Percentiles rank a stretch among this genome's conserved stretches.
Evolutionary conservation across 73 alveolate genomes (phyloP).

Genomic region (Tetrahymena elliotti): DNA sequence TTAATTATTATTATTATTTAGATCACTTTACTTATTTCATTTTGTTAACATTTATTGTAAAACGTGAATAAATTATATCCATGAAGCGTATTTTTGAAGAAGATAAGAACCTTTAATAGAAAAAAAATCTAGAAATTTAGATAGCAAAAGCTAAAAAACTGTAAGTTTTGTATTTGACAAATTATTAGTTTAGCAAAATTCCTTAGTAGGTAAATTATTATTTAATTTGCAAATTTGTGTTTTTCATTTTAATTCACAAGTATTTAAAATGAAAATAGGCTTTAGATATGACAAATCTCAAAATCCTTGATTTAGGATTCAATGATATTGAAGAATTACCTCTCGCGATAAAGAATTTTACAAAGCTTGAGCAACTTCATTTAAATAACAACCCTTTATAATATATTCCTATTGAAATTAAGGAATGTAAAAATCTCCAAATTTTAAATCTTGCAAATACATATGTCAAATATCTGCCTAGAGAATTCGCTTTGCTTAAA

Average conservation of each 20-base stretch:
- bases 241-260: not conserved
- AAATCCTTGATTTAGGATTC: not conserved
- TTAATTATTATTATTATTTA: too few relatives aligned
- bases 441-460: not conserved
- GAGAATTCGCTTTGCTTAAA: not conserved
- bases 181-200: not conserved
- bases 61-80: too few relatives aligned
- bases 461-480: not conserved
- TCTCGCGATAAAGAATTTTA: not conserved
- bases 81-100: not conserved
- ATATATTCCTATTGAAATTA: not conserved
- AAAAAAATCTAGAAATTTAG: not conserved
- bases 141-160: not conserved
- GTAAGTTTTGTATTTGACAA: not conserved
- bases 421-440: not conserved
- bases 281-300: not conserved
- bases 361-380: not conserved
- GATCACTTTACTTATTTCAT: not conserved
- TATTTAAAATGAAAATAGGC: not conserved
- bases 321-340: not conserved
- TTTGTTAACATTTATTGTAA: not conserved
- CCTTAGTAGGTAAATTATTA: not conserved
- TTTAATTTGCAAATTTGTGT: not conserved
- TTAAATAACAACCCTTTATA: not conserved
- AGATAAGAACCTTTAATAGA: not conserved